A percentile compares a stretch with the other conserved stretches of the same genome.
Evolutionary conservation across 2,329 filamentous ascomycete genomes (phyloP).

Genomic region (Escovopsis sp.): DNA sequence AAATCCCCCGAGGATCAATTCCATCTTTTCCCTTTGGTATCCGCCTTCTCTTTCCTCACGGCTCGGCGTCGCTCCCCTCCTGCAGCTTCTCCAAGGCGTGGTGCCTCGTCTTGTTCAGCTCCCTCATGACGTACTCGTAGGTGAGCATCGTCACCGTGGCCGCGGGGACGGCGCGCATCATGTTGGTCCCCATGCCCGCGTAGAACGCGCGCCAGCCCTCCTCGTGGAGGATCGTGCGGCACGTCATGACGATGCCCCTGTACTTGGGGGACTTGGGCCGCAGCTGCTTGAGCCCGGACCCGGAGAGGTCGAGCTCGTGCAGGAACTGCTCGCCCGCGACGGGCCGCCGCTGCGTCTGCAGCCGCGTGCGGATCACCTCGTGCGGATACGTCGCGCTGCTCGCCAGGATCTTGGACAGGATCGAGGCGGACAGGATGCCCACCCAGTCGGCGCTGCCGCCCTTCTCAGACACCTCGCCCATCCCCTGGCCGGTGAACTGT

Average conservation of each 20-base stretch:
- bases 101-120: constrained; percentile 29
- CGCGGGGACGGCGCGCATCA: constrained; percentile 88
- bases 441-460: constrained; percentile 51
- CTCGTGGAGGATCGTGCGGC: constrained; percentile 69
- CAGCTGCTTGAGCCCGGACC: constrained; percentile 9
- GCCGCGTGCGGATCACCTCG: constrained; percentile 81
- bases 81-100: constrained; percentile 22
- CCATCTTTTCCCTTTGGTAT: too few species aligned
- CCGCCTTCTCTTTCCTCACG: too few species aligned
- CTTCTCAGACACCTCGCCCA: constrained; percentile 47
- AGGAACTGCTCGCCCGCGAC: constrained; percentile 38
- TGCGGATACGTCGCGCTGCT: constrained; percentile 95
- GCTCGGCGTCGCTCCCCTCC: constrained; percentile 10
- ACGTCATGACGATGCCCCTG: constrained; percentile 65
- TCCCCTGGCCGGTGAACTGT: constrained; percentile 75
- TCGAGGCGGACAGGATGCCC: constrained; percentile 75
- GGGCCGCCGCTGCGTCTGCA: constrained; percentile 83
- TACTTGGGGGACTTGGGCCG: constrained; percentile 39
- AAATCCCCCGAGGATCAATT: too few species aligned
- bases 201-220: constrained; percentile 97
- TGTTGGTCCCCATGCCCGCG: constrained; percentile 91
- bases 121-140: constrained; percentile 63
- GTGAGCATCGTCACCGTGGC: constrained; percentile 97
- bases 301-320: constrained; percentile 26
- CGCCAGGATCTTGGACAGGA: constrained; percentile 86